Percentiles rank a stretch among this genome's conserved stretches.
phyloP scores from a whole-genome alignment of 129 eudicot species.

The Centaurea solstitialis region DNA sequence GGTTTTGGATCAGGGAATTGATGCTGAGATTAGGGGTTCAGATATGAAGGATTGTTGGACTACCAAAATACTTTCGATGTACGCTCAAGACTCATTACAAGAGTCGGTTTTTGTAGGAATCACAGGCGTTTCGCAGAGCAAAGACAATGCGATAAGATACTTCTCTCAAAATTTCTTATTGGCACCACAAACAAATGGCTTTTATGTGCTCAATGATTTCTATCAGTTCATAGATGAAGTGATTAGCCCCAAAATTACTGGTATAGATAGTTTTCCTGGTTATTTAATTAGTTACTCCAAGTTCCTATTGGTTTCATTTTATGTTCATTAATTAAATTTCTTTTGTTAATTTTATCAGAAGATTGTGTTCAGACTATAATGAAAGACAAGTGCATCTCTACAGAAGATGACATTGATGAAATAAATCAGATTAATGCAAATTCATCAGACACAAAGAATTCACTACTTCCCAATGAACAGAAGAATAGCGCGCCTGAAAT shows the following conservation, averaged over 20 bases:
- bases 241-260: neutral
- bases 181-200: constrained; percentile 33
- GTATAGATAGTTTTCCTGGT: constrained; percentile 4
- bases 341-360: neutral
- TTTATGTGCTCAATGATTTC: constrained; percentile 30
- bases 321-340: neutral
- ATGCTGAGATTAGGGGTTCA: constrained; percentile 9
- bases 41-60: neutral
- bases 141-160: neutral
- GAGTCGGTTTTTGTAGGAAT: constrained; percentile 19
- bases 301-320: neutral
- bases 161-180: constrained; percentile 32
- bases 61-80: neutral
- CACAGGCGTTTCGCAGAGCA: constrained; percentile 11
- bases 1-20: constrained; percentile 28
- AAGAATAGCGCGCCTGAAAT: neutral
- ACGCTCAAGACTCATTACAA: constrained; percentile 18
- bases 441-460: neutral
- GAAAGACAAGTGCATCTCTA: constrained; percentile 13
- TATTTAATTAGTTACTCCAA: neutral
- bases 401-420: neutral
- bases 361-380: neutral
- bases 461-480: neutral
- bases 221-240: neutral
- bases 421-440: neutral